phyloP scores from a whole-genome alignment of 1,284 basidiomycete species.

The Heliocybe sulcata region DNA sequence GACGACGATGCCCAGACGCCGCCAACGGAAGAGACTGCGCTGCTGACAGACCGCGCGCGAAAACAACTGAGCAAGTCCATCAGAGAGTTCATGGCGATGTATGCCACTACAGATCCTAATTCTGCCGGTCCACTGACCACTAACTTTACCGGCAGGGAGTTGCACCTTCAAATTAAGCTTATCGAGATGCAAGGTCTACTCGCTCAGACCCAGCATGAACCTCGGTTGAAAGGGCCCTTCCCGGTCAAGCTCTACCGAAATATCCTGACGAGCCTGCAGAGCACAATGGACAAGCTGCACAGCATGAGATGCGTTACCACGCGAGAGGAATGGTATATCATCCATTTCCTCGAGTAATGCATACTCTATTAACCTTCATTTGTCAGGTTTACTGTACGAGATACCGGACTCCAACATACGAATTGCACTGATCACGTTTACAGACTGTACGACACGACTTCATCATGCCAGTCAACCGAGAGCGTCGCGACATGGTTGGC shows the following conservation, averaged over 20 bases:
- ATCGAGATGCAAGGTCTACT: slow-evolving; percentile 80
- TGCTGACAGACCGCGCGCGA: slow-evolving; percentile 28
- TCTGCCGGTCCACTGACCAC: too few species aligned
- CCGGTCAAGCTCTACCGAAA: slow-evolving; percentile 76
- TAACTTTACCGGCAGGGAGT: slow-evolving; percentile 62
- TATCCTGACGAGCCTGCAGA: slow-evolving; percentile 82
- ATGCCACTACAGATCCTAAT: slow-evolving; percentile 3
- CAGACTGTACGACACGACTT: slow-evolving; percentile 79
- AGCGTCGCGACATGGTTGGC: slow-evolving; percentile 88
- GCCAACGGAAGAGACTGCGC: slow-evolving; percentile 25
- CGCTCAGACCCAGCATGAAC: slow-evolving; percentile 87
- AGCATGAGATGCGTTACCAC: slow-evolving; percentile 95
- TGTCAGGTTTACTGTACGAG: slow-evolving; percentile 59
- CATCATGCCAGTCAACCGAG: slow-evolving; percentile 81
- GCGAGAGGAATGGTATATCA: slow-evolving; percentile 80
- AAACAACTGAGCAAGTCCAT: slow-evolving; percentile 56
- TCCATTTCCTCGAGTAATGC: not conserved
- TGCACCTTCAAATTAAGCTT: slow-evolving; percentile 87
- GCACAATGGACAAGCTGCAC: slow-evolving; percentile 85
- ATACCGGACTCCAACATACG: slow-evolving; percentile 1
- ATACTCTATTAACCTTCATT: slow-evolving; percentile 5
- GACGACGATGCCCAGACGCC: slow-evolving; percentile 14
- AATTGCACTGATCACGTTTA: slow-evolving; percentile 5
- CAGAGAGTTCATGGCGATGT: slow-evolving; percentile 89
- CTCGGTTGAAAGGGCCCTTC: slow-evolving; percentile 91